Evolutionary conservation across 78 protist species (phyloP).

Genomic region (Acrasis kona): DNA sequence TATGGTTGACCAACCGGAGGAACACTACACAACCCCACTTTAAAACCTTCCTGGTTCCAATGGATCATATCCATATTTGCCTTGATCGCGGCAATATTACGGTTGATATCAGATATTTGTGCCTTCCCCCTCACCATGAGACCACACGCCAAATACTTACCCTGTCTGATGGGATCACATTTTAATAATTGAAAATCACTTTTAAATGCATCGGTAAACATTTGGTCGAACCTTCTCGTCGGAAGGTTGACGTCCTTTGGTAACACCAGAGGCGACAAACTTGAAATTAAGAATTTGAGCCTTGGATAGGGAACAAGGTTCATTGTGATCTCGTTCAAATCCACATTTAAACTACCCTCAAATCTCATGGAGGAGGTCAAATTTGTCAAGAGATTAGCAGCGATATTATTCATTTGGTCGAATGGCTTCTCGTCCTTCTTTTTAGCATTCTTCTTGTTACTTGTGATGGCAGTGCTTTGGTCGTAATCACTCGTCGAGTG

Average conservation of each 20-base stretch:
- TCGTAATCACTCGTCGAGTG: constrained; percentile 51
- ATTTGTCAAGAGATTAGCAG: constrained; percentile 39
- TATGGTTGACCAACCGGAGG: constrained; percentile 7
- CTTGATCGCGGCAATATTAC: constrained; percentile 23
- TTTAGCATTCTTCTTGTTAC: background rate
- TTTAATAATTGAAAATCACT: constrained; percentile 25
- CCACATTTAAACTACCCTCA: constrained; percentile 71
- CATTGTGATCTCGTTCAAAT: constrained; percentile 67
- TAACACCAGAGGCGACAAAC: constrained; percentile 43
- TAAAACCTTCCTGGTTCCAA: constrained; percentile 30
- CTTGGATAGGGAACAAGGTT: constrained; percentile 74
- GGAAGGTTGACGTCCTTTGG: background rate
- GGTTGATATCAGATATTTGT: constrained; percentile 37
- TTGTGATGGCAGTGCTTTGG: background rate
- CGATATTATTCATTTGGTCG: constrained; percentile 63
- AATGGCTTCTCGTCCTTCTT: constrained; percentile 18
- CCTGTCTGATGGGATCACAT: background rate
- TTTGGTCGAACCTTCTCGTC: constrained; percentile 6
- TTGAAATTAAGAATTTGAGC: constrained; percentile 44
- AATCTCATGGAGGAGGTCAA: constrained; percentile 52
- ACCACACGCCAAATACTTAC: constrained; percentile 23
- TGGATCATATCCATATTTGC: background rate
- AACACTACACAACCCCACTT: constrained; percentile 10
- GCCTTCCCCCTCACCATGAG: constrained; percentile 48
- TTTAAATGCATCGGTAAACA: constrained; percentile 45